A percentile compares a stretch with the other conserved stretches of the same genome.
phyloP scores from a whole-genome alignment of 139 green algal genomes.

The Micractinium sp. region DNA sequence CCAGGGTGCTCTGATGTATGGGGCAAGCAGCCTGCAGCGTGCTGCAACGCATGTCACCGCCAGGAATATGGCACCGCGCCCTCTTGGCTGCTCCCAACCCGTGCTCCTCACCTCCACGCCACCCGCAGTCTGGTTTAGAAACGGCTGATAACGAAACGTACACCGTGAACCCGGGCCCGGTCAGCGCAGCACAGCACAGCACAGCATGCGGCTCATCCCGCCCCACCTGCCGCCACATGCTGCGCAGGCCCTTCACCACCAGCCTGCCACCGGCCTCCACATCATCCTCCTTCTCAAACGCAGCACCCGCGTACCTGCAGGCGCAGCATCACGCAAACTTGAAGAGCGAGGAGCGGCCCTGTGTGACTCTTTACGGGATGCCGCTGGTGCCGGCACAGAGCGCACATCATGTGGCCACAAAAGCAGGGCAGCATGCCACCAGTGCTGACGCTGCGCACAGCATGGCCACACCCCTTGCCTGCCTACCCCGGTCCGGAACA shows the following conservation, averaged over 20 bases:
- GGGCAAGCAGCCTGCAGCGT: background rate
- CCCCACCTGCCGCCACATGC: slow-evolving; percentile 35
- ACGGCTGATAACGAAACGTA: too few relatives aligned
- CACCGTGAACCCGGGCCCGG: slow-evolving; percentile 50
- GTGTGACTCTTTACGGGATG: too few relatives aligned
- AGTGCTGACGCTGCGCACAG: too few relatives aligned
- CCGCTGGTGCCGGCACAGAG: too few relatives aligned
- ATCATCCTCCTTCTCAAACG: slow-evolving; percentile 66
- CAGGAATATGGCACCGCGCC: too few relatives aligned
- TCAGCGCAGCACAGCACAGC: background rate
- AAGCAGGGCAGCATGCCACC: too few relatives aligned
- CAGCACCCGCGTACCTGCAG: slow-evolving; percentile 65
- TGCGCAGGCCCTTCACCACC: slow-evolving; percentile 77
- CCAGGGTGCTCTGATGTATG: background rate
- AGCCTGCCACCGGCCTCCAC: slow-evolving; percentile 37
- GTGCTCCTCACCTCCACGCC: too few relatives aligned
- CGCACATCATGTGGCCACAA: too few relatives aligned
- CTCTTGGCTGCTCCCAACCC: too few relatives aligned
- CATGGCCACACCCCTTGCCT: too few relatives aligned
- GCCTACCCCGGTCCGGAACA: too few relatives aligned
- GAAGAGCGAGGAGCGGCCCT: background rate
- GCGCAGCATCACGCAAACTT: background rate
- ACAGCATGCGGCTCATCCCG: background rate
- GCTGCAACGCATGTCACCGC: background rate
- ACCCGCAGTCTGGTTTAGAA: too few relatives aligned